Percentiles rank a stretch among this genome's conserved stretches.
Conservation (phyloP, 345 rosid genomes). For the Alliaria petiolata region DNA sequence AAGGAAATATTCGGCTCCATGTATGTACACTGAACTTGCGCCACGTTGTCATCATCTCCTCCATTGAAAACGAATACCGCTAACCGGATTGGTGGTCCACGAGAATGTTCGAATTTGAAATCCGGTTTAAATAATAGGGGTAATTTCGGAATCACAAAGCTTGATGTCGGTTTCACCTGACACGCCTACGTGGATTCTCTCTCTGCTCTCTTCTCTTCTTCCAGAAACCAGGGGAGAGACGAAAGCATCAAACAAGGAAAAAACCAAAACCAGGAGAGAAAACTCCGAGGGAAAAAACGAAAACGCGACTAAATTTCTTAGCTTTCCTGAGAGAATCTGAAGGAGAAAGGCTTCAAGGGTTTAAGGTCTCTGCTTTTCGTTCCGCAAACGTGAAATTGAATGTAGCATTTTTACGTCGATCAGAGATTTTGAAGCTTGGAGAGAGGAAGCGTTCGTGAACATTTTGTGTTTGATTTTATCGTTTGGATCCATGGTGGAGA, state of each 20-base stretch:
- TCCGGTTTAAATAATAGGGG: constrained; percentile 12
- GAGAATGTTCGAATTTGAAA: not conserved
- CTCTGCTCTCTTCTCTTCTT: constrained; percentile 19
- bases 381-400: not conserved
- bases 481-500: constrained; percentile 27
- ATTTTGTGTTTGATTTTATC: not conserved
- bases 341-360: not conserved
- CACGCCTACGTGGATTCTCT: constrained; percentile 41
- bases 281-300: constrained; percentile 25
- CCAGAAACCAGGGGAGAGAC: constrained; percentile 16
- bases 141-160: not conserved
- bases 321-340: too few relatives aligned
- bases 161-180: not conserved
- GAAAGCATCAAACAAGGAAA: constrained; percentile 19
- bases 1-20: not conserved
- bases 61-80: constrained; percentile 25
- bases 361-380: constrained; percentile 15
- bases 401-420: constrained; percentile 14
- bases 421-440: not conserved
- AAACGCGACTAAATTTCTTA: too few relatives aligned
- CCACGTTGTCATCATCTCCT: constrained; percentile 32
- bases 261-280: constrained; percentile 13
- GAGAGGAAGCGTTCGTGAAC: not conserved
- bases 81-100: constrained; percentile 20
- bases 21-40: not conserved